A percentile compares a stretch with the other conserved stretches of the same genome.
phyloP scores from a whole-genome alignment of 768 basidiomycete genomes.

The Hygrocybe coccinea region DNA sequence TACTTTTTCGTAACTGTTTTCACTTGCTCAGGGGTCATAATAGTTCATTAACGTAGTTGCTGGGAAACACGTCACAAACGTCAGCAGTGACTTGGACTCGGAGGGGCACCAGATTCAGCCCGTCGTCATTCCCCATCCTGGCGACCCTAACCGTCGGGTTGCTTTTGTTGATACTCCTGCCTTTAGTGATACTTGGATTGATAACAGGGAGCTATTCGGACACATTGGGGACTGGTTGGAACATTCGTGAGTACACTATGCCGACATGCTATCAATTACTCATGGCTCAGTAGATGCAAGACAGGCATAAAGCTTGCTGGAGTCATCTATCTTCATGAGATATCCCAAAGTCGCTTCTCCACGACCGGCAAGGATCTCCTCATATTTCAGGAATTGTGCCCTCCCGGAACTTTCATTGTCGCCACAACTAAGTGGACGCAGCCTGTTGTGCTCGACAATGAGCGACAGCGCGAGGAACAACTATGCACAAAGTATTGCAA shows the following conservation, averaged over 20 bases:
- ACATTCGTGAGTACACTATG: conserved; percentile 14
- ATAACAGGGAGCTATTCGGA: conserved; percentile 33
- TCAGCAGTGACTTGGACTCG: conserved; percentile 28
- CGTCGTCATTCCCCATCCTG: conserved; percentile 24
- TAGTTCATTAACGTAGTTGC: conserved; percentile 25
- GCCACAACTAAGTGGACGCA: conserved; percentile 40
- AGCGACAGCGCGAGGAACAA: conserved; percentile 38
- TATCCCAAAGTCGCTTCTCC: conserved; percentile 35
- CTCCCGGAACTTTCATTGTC: conserved; percentile 26
- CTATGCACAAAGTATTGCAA: conserved; percentile 39
- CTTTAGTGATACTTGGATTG: conserved; percentile 32
- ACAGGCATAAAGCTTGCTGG: conserved; percentile 25
- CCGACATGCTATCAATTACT: neutral
- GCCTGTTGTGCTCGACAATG: conserved; percentile 28
- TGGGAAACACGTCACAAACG: conserved; percentile 8
- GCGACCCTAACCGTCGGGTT: conserved; percentile 23
- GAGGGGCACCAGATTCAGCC: conserved; percentile 38
- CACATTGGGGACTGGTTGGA: conserved; percentile 34
- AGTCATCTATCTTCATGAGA: conserved; percentile 38
- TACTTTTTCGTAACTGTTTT: neutral
- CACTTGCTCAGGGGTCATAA: neutral
- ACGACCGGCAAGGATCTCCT: conserved; percentile 29
- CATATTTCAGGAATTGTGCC: conserved; percentile 28
- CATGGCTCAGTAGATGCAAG: conserved; percentile 18
- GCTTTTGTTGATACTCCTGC: conserved; percentile 38